Evolutionary conservation across 164 flowering plant genomes (phyloP).

Genomic region (Houttuynia cordata): DNA sequence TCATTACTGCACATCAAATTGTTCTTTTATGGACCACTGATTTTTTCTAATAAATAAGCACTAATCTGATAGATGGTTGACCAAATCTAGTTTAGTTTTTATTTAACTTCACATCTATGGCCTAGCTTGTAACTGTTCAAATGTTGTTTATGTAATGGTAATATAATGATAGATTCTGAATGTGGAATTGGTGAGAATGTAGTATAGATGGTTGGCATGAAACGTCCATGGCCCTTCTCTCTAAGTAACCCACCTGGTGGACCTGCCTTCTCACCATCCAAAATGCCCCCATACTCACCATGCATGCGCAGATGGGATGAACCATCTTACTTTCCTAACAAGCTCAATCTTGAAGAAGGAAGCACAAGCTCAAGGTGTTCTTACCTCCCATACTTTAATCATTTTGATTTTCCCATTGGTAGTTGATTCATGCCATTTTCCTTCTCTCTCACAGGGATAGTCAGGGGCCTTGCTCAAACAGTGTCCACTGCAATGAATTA

Average conservation of each 20-base stretch:
- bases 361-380: constrained; percentile 1
- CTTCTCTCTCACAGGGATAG: neutral
- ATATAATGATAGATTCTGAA: constrained; percentile 8
- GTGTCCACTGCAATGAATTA: neutral
- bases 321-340: neutral
- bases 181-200: constrained; percentile 22
- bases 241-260: constrained; percentile 7
- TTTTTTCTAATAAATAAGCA: no score
- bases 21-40: no score
- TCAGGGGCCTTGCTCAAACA: neutral
- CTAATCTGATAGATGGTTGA: no score
- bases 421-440: neutral
- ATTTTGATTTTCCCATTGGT: neutral
- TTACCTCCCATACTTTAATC: neutral
- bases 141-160: neutral
- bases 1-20: no score
- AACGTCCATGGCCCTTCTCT: constrained; percentile 54
- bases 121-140: no score
- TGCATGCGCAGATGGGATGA: neutral
- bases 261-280: constrained; percentile 25
- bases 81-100: neutral
- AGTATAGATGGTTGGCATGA: constrained; percentile 50
- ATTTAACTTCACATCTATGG: neutral
- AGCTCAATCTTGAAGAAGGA: neutral
- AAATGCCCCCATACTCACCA: constrained; percentile 2